phyloP scores from a whole-genome alignment of 441 rosid genomes.

The Populus hybrid region DNA sequence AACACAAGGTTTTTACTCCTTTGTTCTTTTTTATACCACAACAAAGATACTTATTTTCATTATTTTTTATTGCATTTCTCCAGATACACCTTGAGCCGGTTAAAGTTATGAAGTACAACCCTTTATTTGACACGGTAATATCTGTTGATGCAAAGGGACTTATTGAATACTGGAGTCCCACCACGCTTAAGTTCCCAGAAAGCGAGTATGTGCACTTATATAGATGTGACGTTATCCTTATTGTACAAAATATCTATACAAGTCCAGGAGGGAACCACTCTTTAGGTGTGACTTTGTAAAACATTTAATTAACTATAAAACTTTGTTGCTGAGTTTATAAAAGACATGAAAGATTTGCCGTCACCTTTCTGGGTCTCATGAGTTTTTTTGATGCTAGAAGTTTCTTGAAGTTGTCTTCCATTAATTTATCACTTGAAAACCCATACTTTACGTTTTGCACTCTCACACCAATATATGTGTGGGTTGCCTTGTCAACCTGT shows the following conservation, averaged over 20 bases:
- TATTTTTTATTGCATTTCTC: slow-evolving; percentile 7
- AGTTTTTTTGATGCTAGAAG: neutral
- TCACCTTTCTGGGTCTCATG: neutral
- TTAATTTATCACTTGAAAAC: neutral
- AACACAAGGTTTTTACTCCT: neutral
- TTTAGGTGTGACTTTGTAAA: too few relatives aligned
- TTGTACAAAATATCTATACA: neutral
- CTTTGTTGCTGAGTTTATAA: too few relatives aligned
- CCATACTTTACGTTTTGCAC: neutral
- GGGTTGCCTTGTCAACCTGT: neutral
- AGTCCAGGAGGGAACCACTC: neutral
- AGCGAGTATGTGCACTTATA: slow-evolving; percentile 53
- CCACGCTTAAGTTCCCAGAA: slow-evolving; percentile 75
- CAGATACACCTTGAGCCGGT: slow-evolving; percentile 73
- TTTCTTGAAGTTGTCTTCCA: neutral
- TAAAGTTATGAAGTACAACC: slow-evolving; percentile 79
- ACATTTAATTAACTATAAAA: too few relatives aligned
- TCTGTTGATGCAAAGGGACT: slow-evolving; percentile 82
- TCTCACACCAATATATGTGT: neutral
- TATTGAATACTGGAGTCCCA: slow-evolving; percentile 83
- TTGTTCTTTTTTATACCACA: neutral
- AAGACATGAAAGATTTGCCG: too few relatives aligned
- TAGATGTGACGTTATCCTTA: too few relatives aligned
- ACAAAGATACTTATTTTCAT: neutral
- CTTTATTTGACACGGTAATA: slow-evolving; percentile 62